Conservation (phyloP, 2,329 filamentous ascomycete species). For the Colletotrichum orchidophilum region DNA sequence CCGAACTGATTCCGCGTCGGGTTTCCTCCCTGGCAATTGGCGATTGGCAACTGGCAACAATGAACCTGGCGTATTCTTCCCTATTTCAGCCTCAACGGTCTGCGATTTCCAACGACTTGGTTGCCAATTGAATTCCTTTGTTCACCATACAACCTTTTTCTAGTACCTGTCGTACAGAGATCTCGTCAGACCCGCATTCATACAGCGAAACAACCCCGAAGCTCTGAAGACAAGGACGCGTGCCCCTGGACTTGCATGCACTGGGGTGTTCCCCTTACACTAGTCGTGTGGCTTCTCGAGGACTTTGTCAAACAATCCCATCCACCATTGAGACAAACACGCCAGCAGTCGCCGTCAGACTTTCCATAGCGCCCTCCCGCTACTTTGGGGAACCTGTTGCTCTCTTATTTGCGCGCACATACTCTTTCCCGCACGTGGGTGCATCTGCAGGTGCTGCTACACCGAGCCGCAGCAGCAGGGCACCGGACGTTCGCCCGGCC, state of each 20-base stretch:
- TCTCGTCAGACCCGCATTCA: background rate
- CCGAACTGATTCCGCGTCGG: background rate
- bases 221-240: background rate
- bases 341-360: background rate
- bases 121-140: background rate
- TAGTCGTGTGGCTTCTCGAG: background rate
- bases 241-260: background rate
- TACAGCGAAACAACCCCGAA: background rate
- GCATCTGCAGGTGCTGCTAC: conserved; percentile 3
- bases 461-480: background rate
- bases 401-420: background rate
- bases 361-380: conserved; percentile 8
- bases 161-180: background rate
- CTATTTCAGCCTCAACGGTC: background rate
- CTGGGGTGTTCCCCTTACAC: conserved; percentile 8
- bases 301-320: background rate
- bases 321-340: conserved; percentile 12
- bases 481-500: background rate
- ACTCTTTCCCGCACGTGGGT: background rate
- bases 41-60: background rate
- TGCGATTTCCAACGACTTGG: background rate
- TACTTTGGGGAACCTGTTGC: background rate
- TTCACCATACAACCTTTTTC: background rate
- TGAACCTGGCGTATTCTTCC: background rate
- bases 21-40: conserved; percentile 1